These are phyloP conservation scores for Aspergillus sergii DNA, from an alignment of 2,329 filamentous ascomycete genomes.

Conservation along the genomic window DNA sequence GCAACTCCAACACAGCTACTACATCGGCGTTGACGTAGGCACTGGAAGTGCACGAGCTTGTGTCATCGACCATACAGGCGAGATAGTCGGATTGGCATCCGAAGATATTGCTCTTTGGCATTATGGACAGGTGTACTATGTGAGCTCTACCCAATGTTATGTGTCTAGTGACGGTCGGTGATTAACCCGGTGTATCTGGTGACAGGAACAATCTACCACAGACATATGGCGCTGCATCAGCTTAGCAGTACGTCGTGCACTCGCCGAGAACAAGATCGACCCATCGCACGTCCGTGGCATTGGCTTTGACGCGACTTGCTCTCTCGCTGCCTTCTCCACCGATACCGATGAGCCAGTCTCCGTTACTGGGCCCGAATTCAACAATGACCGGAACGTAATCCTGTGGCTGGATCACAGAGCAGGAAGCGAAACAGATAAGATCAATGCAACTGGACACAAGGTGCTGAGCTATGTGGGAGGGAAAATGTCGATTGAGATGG, in stretches of 20 bases:
- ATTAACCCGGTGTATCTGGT: background rate
- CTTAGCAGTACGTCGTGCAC: conserved; percentile 77
- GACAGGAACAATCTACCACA: conserved; percentile 93
- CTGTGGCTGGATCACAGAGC: conserved; percentile 97
- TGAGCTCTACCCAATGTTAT: conserved; percentile 42
- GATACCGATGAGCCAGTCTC: conserved; percentile 88
- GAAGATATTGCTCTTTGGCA: conserved; percentile 81
- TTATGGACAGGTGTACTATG: conserved; percentile 73
- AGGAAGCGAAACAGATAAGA: conserved; percentile 84
- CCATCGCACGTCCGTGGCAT: conserved; percentile 78
- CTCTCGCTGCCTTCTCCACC: conserved; percentile 83
- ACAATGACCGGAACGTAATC: conserved; percentile 91
- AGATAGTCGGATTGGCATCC: conserved; percentile 74
- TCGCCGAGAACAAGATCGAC: conserved; percentile 79
- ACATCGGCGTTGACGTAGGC: conserved; percentile 91
- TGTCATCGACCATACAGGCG: conserved; percentile 87
- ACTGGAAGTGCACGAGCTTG: conserved; percentile 94
- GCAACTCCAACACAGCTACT: conserved; percentile 44
- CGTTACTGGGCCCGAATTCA: conserved; percentile 87
- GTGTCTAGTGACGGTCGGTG: background rate
- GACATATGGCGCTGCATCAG: conserved; percentile 98
- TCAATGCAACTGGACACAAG: conserved; percentile 91
- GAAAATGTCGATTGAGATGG: conserved; percentile 99
- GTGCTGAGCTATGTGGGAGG: conserved; percentile 96
- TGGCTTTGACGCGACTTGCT: conserved; percentile 98